Evolutionary conservation across 2,329 filamentous ascomycete genomes (phyloP).

Genomic region (Penicillium sp.): DNA sequence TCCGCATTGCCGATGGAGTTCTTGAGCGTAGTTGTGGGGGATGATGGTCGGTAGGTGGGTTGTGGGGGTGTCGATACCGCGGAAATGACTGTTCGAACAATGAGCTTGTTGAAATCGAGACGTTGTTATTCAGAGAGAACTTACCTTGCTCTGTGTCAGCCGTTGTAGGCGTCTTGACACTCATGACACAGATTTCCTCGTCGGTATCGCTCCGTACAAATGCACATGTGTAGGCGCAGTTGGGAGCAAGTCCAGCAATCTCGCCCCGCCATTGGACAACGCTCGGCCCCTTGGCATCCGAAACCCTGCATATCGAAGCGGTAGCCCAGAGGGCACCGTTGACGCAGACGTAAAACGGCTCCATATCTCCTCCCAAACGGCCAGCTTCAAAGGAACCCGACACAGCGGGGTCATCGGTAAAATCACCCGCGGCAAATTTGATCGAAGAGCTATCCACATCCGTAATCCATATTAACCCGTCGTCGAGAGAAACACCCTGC

Average conservation of each 20-base stretch:
- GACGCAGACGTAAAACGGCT: slow-evolving; percentile 64
- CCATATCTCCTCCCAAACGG: slow-evolving; percentile 35
- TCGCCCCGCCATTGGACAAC: slow-evolving; percentile 56
- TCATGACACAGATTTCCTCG: slow-evolving; percentile 57
- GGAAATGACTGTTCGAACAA: slow-evolving; percentile 25
- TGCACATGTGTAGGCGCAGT: slow-evolving; percentile 63
- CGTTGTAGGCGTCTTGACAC: slow-evolving; percentile 60
- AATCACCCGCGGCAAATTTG: slow-evolving; percentile 46
- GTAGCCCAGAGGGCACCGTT: slow-evolving; percentile 66
- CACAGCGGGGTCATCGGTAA: slow-evolving; percentile 33
- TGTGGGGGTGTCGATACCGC: slow-evolving; percentile 50
- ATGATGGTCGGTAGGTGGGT: slow-evolving; percentile 60
- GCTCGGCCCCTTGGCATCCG: slow-evolving; percentile 44
- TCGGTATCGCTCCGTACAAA: slow-evolving; percentile 57
- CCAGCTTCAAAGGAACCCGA: slow-evolving; percentile 29
- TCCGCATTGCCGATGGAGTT: slow-evolving; percentile 63
- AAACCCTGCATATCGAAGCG: slow-evolving; percentile 50
- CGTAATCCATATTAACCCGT: slow-evolving; percentile 47
- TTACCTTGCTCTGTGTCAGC: slow-evolving; percentile 58
- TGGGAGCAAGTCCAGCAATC: slow-evolving; percentile 62
- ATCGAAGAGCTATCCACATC: slow-evolving; percentile 46
- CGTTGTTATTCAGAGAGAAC: slow-evolving; percentile 9
- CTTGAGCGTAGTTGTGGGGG: slow-evolving; percentile 62
- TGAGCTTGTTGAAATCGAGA: slow-evolving; percentile 5
- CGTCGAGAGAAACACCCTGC: slow-evolving; percentile 39